Evolutionary conservation across 371 early-diverging fungal species (phyloP), one percentile per base, ranked within the genome.

Genomic region (Apophysomyces trapeziformis): DNA sequence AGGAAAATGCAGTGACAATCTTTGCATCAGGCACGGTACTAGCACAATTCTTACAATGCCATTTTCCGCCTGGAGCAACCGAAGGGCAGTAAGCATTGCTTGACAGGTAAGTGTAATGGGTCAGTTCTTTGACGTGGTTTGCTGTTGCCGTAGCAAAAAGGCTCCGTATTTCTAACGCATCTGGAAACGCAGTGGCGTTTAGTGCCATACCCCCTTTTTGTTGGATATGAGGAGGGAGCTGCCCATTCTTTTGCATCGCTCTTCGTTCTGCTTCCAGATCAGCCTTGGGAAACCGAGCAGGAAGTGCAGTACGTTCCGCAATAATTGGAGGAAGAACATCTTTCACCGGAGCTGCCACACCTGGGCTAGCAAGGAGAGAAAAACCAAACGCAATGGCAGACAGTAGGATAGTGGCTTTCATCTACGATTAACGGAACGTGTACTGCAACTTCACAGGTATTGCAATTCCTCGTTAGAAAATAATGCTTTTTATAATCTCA

Each of bases 251-350:
- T 37, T 61, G 57, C 43, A 68, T 67, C n/a, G 71, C 70, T 14
- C 61, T 63, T 18, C 58, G 66, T 47, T 63, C 43, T 18, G 77
- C 72, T 32, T 66, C 69, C 56, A 73, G 69, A 16, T 64, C 68
- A 14, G 65, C 68, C 60, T 74, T 72, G 66, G 68, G 67, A 32
- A 61, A 56, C 0, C 61, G 71, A 70, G 68, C 16, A 64, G 62
- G 4, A 63, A 70, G 38, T 67, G 68, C 1, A 67, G 71, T 38
- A 66, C 71, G 57, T 69, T 74, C 43, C 57, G 71, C 5, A 68
- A 70, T 73, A 45, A 18, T 60, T 43, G 26, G n/a, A 12, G 50
- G 39, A 7, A 56, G 47, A 16, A 21, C 50, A 50, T 50, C 50
- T 5, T 50, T 50, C 2, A 21, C 21, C 11, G 50, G 50, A n/a